Evolutionary conservation across 176 grass and related monocot species (phyloP), one percentile per base, ranked within the genome.

Genomic region (Elymus sibiricus): DNA sequence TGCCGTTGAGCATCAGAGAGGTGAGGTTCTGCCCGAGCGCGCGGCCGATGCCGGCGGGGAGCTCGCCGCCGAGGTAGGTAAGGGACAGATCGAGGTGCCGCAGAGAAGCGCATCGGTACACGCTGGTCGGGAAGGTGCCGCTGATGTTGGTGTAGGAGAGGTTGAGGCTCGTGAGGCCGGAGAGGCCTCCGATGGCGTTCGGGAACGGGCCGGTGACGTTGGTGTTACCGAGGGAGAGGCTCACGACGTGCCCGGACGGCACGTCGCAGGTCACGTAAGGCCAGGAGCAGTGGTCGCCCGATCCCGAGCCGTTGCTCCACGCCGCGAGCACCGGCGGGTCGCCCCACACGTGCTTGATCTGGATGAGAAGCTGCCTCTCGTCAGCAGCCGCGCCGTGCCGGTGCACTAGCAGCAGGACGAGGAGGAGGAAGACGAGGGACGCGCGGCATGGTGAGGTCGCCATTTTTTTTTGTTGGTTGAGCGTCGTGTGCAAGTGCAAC

Each of bases 321-420:
- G 68, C 51, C 26, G 85, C 78, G 42, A 98, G 91, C 55, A 43
- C 86, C 2, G 75, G 1, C 64, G 87, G 92, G 70, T 88, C 65
- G 11, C 75, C 65, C 92, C 89, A 93, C 25, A 86, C 89, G 59
- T 66, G 2, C 91, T 98, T 95, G 83, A 95, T 88, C 59, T 62
- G 69, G 11, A 95, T 53, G 14, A 98, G 85, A 11, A 87, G 72
- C 43, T 6, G 77, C 77, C 29, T 62, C 59, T 98, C 95, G 49
- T 24, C 38, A 4, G 24, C 26, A 12, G 76, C 71, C 3, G 70
- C 64, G 74, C 1, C 65, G 70, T 5, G 79, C 2, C 2, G 58
- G 70, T 4, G 79, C 5, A 26, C 17, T 46, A 58, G 67, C 64
- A 56, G 53, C 34, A 43, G 44, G 16, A 61, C 25, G 1, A 85